These are phyloP conservation scores for Bisporella sp. DNA, from an alignment of 2,329 filamentous ascomycete genomes.

Conservation along the genomic window DNA sequence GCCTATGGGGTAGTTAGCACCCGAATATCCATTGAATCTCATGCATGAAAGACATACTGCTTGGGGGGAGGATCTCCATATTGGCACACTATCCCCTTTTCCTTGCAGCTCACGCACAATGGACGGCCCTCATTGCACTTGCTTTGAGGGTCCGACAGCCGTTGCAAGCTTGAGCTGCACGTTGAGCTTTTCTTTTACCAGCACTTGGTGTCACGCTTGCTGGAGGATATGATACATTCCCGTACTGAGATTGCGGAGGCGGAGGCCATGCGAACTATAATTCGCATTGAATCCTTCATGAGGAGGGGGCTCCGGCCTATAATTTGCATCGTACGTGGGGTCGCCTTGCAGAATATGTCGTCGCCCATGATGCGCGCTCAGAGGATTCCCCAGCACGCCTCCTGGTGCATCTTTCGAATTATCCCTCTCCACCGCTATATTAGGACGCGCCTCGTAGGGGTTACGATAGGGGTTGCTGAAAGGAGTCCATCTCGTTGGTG, in stretches of 20 bases:
- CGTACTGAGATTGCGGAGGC: constrained; percentile 16
- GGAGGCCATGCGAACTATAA: constrained; percentile 15
- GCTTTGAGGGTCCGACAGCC: constrained; percentile 78
- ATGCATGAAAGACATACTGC: constrained; percentile 53
- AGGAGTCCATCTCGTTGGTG: too few species aligned
- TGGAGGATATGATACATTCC: constrained; percentile 16
- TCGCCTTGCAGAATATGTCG: not conserved
- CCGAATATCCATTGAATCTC: too few species aligned
- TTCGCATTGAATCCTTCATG: constrained; percentile 14
- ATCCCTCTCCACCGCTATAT: too few species aligned
- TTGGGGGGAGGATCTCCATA: constrained; percentile 89
- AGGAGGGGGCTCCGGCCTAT: constrained; percentile 23
- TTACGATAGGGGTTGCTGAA: constrained; percentile 17
- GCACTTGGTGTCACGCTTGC: constrained; percentile 3
- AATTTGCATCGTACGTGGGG: constrained; percentile 13
- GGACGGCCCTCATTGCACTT: constrained; percentile 83
- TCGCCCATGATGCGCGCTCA: not conserved
- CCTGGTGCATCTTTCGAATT: too few species aligned
- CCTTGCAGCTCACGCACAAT: constrained; percentile 75
- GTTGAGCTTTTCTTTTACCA: constrained; percentile 21
- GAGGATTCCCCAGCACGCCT: too few species aligned
- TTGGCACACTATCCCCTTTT: constrained; percentile 76
- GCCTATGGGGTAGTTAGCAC: too few species aligned
- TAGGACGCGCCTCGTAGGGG: constrained; percentile 16
- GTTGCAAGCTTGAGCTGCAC: constrained; percentile 68